Evolutionary conservation across 345 rosid species (phyloP), one percentile per base, ranked within the genome.

Genomic region (Lepidium sativum): DNA sequence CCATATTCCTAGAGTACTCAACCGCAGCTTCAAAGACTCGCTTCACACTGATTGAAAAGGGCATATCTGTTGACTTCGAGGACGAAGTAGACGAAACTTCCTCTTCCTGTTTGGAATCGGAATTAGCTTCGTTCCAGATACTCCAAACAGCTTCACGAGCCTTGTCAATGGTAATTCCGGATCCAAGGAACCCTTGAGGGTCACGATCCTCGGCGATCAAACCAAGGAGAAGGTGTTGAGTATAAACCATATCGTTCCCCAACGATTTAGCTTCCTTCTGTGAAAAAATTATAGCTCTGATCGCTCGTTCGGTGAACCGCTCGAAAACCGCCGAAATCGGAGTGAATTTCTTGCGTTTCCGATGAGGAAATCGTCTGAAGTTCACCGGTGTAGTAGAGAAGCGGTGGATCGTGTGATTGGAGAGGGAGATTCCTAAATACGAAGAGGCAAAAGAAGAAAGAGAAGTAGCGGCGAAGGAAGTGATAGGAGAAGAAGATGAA

Each of bases 11-110:
- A 8, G 99, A 94, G 69, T 88, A 94, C 75, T 90, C 99, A 12
- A 94, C 89, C 0, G 99, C 97, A 73, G 91, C 99, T 74, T 94
- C 97, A 32, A 94, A 90, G 76, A 89, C 99, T 17, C 96, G 81
- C 57, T 90, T 90, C 14, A 92, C 81, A 65, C 89, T 82, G 6
- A 78, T 70, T 0, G 99, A 86, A 65, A 94, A 90, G 5, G 97
- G 87, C 83, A 86, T 79, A 31, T 82, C 81, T 18, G 85, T 67
- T 0, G 87, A 80, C 32, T 70, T 67, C 5, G 83, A 73, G 20
- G 35, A 68, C 3, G 77, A 72, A 60, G 75, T 51, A n/a, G 77
- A 59, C 0, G 79, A 48, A 0, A 42, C 74, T 8, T 69, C 70
- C 8, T 60, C 68, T 6, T 60, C 68, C 15, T 64, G 54, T 50